Percentiles rank a stretch among this genome's conserved stretches.
phyloP scores from a whole-genome alignment of 2,329 filamentous ascomycete genomes.

The Pseudogymnoascus pannorum region DNA sequence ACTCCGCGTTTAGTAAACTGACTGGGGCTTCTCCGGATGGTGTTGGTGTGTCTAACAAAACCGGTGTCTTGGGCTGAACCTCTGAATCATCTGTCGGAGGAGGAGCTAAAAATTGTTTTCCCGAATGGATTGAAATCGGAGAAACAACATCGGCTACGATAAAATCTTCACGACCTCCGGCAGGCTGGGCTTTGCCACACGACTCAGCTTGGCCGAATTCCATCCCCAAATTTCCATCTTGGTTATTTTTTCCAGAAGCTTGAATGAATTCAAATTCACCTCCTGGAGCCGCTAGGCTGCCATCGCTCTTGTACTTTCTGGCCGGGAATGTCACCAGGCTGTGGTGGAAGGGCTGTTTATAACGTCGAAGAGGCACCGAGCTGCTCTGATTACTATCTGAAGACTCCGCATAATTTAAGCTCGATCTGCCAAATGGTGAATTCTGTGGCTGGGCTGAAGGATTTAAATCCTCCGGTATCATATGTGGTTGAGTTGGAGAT shows the following conservation, averaged over 20 bases:
- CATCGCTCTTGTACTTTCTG: neutral
- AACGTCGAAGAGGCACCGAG: neutral
- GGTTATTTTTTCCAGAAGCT: neutral
- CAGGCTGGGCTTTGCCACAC: neutral
- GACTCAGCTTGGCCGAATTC: neutral
- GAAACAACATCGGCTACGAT: neutral
- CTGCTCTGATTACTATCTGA: neutral
- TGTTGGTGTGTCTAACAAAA: slow-evolving; percentile 16
- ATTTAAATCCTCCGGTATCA: neutral
- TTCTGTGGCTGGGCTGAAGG: neutral
- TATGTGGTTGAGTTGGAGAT: neutral
- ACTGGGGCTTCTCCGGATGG: neutral
- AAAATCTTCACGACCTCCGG: neutral
- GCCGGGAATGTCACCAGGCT: neutral
- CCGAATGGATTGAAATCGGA: neutral
- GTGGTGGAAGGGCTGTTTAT: neutral
- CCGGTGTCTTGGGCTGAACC: neutral
- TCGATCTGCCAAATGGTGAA: neutral
- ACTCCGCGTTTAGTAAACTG: neutral
- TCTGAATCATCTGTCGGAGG: neutral
- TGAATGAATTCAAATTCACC: neutral
- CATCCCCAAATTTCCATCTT: neutral
- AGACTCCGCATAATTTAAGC: neutral
- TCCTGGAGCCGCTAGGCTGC: neutral
- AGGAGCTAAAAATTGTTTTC: neutral